phyloP scores from a whole-genome alignment of 257 asterid species.

The Fraxinus cuspidata region DNA sequence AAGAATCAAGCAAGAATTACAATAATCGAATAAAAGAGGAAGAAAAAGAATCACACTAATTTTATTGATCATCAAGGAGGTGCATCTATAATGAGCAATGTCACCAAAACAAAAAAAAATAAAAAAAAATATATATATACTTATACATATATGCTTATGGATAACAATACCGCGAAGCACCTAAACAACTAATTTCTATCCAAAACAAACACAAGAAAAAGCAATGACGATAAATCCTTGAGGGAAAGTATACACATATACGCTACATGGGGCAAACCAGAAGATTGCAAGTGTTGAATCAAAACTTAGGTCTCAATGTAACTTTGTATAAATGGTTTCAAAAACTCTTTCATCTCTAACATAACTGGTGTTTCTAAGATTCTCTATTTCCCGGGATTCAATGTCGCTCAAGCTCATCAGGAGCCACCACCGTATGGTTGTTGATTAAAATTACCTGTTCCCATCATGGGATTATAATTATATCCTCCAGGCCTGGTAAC shows the following conservation, averaged over 20 bases:
- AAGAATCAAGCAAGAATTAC: not conserved
- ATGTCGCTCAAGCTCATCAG: slow-evolving; percentile 39
- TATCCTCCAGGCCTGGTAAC: slow-evolving; percentile 58
- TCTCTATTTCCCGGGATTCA: not conserved
- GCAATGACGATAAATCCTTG: slow-evolving; percentile 19
- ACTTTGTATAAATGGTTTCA: slow-evolving; percentile 26
- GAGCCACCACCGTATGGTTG: slow-evolving; percentile 81
- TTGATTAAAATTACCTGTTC: slow-evolving; percentile 68
- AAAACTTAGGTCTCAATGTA: slow-evolving; percentile 27
- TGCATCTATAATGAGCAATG: not conserved
- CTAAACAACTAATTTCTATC: slow-evolving; percentile 37
- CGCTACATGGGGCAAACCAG: slow-evolving; percentile 25
- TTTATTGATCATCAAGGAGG: not conserved
- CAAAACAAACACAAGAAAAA: slow-evolving; percentile 29
- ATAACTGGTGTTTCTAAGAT: slow-evolving; percentile 16
- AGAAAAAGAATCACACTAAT: not conserved
- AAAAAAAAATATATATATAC: not conserved
- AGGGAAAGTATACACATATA: slow-evolving; percentile 38
- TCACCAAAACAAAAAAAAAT: not conserved
- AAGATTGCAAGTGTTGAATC: not conserved
- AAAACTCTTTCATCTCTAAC: slow-evolving; percentile 30
- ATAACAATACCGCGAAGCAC: slow-evolving; percentile 28
- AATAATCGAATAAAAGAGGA: not conserved
- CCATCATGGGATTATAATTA: slow-evolving; percentile 60
- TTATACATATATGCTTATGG: not conserved